Evolutionary conservation across 2,329 filamentous ascomycete species (phyloP), one percentile per base, ranked within the genome.

Genomic region (Ustulina deusta): DNA sequence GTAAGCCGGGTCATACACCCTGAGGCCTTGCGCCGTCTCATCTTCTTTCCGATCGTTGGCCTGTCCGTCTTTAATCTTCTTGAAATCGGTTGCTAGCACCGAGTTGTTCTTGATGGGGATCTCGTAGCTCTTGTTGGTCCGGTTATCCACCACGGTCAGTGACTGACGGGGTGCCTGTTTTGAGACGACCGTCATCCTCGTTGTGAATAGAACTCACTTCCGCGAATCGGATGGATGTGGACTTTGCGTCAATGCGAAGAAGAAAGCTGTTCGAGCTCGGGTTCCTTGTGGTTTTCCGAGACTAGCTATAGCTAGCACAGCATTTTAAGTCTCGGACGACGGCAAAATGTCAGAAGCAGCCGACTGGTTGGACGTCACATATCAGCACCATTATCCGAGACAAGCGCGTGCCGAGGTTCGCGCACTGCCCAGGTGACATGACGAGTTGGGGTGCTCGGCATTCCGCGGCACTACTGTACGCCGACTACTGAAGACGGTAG

Each of bases 1-100:
- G 77, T 84, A 86, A 2, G 81, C 84, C n/a, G 83, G 83, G 74
- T 85, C 84, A 62, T 80, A 85, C 40, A 86, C 78, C 25, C 83
- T 76, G n/a, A 86, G 80, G 11, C 84, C 84, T 71, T 85, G 83
- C 10, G 78, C 78, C 2, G 81, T 83, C 77, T 84, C 83, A 74
- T 84, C 80, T 62, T 84, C 82, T 10, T 79, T 73, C 20, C 81
- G 79, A 70, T 80, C 80, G 58, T 78, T 71, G 11, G 74, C 70
- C 55, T 57, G 71, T 66, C 17, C 75, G 3, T 81, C 79, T 71
- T 81, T 82, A 74, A 86, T 85, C 74, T 83, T 83, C 74, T 85
- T 85, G 78, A 85, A 82, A 67, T 85, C 84, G 2, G 83, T 84
- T 15, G 84, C 84, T 34, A 78, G 77, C n/a, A 86, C 80, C 0